Percentiles rank a stretch among this genome's conserved stretches.
phyloP scores from a whole-genome alignment of 73 alveolate genomes.

The Tetrahymena elliotti region DNA sequence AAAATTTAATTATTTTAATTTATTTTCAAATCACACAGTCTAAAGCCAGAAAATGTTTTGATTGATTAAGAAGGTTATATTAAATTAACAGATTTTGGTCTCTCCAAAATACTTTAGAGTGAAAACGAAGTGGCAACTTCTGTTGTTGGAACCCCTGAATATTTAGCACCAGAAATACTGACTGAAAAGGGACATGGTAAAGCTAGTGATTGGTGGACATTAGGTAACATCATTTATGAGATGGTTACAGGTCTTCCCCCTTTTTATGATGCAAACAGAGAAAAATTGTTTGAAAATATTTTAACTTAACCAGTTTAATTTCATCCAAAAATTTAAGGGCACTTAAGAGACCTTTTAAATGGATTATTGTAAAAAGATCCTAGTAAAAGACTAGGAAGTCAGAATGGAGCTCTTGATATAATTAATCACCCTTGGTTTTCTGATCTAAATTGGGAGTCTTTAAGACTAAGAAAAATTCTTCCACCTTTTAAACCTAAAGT shows the following conservation, averaged over 20 bases:
- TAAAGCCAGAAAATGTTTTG: constrained; percentile 39
- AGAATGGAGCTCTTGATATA: constrained; percentile 22
- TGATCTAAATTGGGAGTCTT: background rate
- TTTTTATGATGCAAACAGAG: constrained; percentile 5
- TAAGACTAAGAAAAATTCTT: background rate
- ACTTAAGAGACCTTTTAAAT: constrained; percentile 7
- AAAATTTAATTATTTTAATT: no score
- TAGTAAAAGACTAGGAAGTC: constrained; percentile 31
- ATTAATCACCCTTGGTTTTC: constrained; percentile 36
- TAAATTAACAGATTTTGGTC: constrained; percentile 46
- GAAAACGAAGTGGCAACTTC: background rate
- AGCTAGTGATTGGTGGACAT: constrained; percentile 36
- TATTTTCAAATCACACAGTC: no score
- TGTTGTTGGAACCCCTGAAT: constrained; percentile 31
- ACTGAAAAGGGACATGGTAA: background rate
- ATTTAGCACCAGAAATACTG: constrained; percentile 30
- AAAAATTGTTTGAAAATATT: background rate
- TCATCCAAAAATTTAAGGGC: background rate
- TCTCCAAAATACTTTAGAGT: background rate
- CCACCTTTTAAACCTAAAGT: constrained; percentile 37
- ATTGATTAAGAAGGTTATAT: constrained; percentile 46
- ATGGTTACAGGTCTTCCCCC: constrained; percentile 33
- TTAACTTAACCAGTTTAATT: background rate
- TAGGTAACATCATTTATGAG: constrained; percentile 22
- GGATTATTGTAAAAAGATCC: constrained; percentile 26